Percentiles rank a stretch among this genome's conserved stretches.
Conservation (phyloP, 495 filamentous ascomycete genomes). For the Aeminium ludgeri region DNA sequence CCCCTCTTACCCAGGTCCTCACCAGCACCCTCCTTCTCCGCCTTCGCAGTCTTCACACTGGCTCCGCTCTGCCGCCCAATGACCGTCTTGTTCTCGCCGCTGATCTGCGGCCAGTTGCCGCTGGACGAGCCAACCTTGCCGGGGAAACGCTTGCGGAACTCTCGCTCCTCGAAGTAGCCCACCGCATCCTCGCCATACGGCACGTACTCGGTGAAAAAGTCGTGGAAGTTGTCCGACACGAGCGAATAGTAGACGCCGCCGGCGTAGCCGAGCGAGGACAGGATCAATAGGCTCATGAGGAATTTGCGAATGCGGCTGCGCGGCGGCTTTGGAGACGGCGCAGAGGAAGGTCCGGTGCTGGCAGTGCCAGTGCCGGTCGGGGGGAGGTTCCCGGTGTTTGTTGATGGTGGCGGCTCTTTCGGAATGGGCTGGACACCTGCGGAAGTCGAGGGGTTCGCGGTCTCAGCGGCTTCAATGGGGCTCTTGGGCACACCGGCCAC, state of each 20-base stretch:
- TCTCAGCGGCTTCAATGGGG: slow-evolving; percentile 26
- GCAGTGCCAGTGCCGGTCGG: slow-evolving; percentile 25
- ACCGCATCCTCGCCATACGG: slow-evolving; percentile 90
- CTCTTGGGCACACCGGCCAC: slow-evolving; percentile 30
- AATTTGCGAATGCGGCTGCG: slow-evolving; percentile 62
- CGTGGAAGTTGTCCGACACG: slow-evolving; percentile 92
- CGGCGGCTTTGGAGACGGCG: slow-evolving; percentile 35
- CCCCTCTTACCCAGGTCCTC: slow-evolving; percentile 20
- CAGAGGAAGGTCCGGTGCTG: slow-evolving; percentile 18
- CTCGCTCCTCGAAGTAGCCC: slow-evolving; percentile 90
- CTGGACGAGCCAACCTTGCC: slow-evolving; percentile 37
- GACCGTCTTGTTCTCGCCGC: slow-evolving; percentile 50
- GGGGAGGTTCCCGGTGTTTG: slow-evolving; percentile 10
- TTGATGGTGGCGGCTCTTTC: slow-evolving; percentile 30
- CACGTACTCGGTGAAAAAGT: slow-evolving; percentile 96
- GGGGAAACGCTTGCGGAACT: slow-evolving; percentile 84
- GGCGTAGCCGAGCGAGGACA: slow-evolving; percentile 61
- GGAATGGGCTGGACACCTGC: slow-evolving; percentile 42
- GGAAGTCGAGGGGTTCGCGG: slow-evolving; percentile 24
- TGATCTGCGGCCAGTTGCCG: slow-evolving; percentile 27
- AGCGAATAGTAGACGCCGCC: slow-evolving; percentile 83
- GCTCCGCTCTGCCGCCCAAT: slow-evolving; percentile 76
- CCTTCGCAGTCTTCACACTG: slow-evolving; percentile 65
- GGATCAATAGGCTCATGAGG: slow-evolving; percentile 51
- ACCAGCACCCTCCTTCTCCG: slow-evolving; percentile 38